Base-by-base conservation (phyloP, 768 basidiomycete species). In the Boletellus sp. region DNA sequence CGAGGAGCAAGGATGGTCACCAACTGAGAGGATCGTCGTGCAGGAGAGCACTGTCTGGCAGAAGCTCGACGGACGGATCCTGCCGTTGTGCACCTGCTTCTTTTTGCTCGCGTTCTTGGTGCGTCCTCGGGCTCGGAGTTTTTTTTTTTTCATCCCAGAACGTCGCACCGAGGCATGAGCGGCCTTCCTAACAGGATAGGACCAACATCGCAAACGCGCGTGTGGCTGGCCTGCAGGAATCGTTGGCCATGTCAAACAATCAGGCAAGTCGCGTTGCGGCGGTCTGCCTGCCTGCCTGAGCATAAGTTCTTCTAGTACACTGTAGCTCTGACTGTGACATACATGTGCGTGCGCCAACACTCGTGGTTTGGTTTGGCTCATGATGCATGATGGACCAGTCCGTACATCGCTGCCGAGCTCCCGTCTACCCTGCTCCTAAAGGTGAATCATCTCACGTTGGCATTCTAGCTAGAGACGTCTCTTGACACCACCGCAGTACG, bases 361-460 rank as follows among this genome's bases (percentile, higher is more conserved):
- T 23, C 7, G 8, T 10, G 2, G 3, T 17, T 35, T 1, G n/a
- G n/a, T n/a, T n/a, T n/a, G n/a, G 6, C 7, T 8, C 16, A 35
- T 0, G 12, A 3, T 10, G 31, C 2, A 15, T 9, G 24, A 50
- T 47, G 13, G 12, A n/a, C 6, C 17, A 71, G 70, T 5, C 78
- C 78, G 0, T 81, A 79, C 48, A 78, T 82, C 45, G 58, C 68
- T 1, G 74, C 79, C 9, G 80, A 84, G 56, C 62, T 85, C 24
- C 83, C 83, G 8, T 77, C 80, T 3, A 81, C 80, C 55, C 66
- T 85, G 33, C 57, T 83, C 17, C 70, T 84, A 33, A 83, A 81
- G 57, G 72, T 70, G 34, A 42, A 19, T 48, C 15, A n/a, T 13
- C 11, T 23, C 24, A 23, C 19, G 19, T 32, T 19, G 19, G 34